Evolutionary conservation across 345 rosid species (phyloP), one percentile per base, ranked within the genome.

Genomic region (Theobroma cacao): DNA sequence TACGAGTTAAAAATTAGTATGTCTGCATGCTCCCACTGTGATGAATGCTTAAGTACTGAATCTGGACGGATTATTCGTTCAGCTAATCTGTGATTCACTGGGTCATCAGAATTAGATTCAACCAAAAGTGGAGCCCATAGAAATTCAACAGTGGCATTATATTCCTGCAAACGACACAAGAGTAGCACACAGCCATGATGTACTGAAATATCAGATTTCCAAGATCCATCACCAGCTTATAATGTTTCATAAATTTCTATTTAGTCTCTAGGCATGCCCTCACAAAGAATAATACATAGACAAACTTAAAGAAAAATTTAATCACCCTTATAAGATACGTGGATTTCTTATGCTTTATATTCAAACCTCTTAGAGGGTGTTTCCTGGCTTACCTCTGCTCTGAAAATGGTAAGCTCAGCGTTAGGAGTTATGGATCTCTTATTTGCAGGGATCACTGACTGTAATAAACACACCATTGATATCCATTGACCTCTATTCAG

Each of bases 401-500:
- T 86, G 90, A 96, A 94, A 81, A 91, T 87, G 75, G 99, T 92
- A 82, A 96, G 98, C 53, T 79, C 86, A 13, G 99, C 95, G 83
- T 96, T 93, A 0, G 99, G 98, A 2, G 97, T 76, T 87, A 94
- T 96, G 43, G 98, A 92, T 82, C 87, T 90, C 87, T 89, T 89
- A 45, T 92, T 79, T 64, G 84, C 86, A 0, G 98, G 91, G 83
- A 92, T 87, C 30, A 86, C 97, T 11, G 99, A 91, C 80, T 92
- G 98, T 68, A 96, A 78, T 59, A 96, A 86, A 75, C 99, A 94
- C 62, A 96, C 88, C 97, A 96, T 90, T 17, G 99, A 96, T 84
- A 96, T 96, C 99, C 99, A 96, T 77, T 96, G 99, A 50, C 99
- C 99, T 89, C 99, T 82, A 79, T 92, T 90, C 48, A 94, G 79